Evolutionary conservation across 768 basidiomycete genomes (phyloP), one percentile per base, ranked within the genome.

Genomic region (Phallus indusiatus): DNA sequence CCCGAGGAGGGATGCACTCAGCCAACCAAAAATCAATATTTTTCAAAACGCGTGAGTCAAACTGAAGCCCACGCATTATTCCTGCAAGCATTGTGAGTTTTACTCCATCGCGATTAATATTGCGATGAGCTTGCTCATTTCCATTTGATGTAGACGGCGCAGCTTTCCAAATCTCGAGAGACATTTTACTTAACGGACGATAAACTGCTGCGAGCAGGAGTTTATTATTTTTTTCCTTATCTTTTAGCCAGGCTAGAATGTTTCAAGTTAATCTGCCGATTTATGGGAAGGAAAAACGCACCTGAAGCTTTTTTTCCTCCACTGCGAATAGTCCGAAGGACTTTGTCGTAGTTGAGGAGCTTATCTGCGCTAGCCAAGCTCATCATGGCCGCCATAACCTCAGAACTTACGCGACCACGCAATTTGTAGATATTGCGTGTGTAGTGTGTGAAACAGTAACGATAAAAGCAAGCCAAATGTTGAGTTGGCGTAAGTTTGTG

Each of bases 131-230:
- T 46, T 69, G 65, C 49, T 70, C 69, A 55, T 63, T 62, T 17
- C 65, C 62, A 50, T 66, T 71, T 62, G 65, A 65, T 16, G 61
- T 69, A 0, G 63, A 52, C 2, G 65, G 67, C 9, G 59, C 61
- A 0, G 70, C 67, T 51, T 64, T 64, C 70, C 70, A 71, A 14
- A 68, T 59, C 17, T 66, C 61, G 20, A 64, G 61, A 1, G 67
- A 69, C 16, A 69, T 71, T 18, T 67, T 60, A 50, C 69, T 71
- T 9, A 12, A 12, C 1, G 67, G 69, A 22, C 64, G 66, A 51
- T 69, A 70, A 2, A 71, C n/a, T 5, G 66, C 69, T n/a, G 69
- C 60, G 1, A 69, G 35, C 0, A 60, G 67, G 60, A 70, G 68
- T 37, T 60, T 59, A 48, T 7, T n/a, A 17, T 47, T 54, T 12